Conservation (phyloP, 202 grass and related monocot species). For the Carex arenaria region DNA sequence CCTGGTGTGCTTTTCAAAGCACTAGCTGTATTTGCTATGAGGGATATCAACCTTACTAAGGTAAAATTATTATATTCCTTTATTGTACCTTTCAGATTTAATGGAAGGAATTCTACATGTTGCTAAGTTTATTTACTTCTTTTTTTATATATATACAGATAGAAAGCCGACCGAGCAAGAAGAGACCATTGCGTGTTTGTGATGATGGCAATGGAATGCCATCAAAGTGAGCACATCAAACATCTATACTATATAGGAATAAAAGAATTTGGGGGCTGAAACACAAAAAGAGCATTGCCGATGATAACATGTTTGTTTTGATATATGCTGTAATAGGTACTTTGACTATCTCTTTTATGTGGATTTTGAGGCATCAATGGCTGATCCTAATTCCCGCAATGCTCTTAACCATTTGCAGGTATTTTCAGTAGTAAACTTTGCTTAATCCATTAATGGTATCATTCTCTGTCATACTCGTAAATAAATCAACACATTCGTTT, state of each 20-base stretch:
- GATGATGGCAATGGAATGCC: conserved; percentile 49
- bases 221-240: conserved; percentile 53
- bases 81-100: not conserved
- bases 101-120: not conserved
- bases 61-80: conserved; percentile 15
- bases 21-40: conserved; percentile 88
- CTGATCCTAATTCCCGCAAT: conserved; percentile 71
- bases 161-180: conserved; percentile 85
- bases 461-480: not conserved
- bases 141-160: conserved; percentile 48
- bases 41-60: conserved; percentile 93
- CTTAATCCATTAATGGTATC: not conserved
- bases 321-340: conserved; percentile 42
- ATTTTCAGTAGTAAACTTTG: not conserved
- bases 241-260: not conserved
- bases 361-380: conserved; percentile 87
- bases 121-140: conserved; percentile 9
- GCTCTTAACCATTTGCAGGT: conserved; percentile 93
- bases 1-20: conserved; percentile 87
- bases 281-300: conserved; percentile 1
- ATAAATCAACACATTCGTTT: conserved; percentile 15
- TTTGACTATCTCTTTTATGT: conserved; percentile 98
- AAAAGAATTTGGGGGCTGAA: not conserved
- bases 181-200: conserved; percentile 58
- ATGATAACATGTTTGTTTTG: conserved; percentile 1